These are phyloP conservation scores for Fagopyrum homotropicum DNA, from an alignment of 148 eudicot species.

Conservation along the genomic window DNA sequence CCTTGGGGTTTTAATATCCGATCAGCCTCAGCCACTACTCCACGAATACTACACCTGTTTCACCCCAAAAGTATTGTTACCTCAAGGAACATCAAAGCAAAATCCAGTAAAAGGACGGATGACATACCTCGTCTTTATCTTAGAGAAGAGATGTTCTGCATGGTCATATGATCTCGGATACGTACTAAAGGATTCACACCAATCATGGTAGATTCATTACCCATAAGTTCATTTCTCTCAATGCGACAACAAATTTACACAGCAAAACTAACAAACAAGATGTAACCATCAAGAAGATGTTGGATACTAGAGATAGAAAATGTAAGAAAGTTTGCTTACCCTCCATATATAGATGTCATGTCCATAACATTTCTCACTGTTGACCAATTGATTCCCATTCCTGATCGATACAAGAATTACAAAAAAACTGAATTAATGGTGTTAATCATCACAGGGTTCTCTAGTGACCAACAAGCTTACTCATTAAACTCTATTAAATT, in stretches of 20 bases:
- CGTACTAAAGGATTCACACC: slow-evolving; percentile 78
- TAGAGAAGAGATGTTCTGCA: slow-evolving; percentile 67
- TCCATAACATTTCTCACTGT: slow-evolving; percentile 77
- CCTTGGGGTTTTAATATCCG: too few species aligned
- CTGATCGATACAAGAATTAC: too few species aligned
- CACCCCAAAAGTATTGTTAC: neutral
- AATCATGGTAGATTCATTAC: slow-evolving; percentile 80
- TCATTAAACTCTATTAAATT: slow-evolving; percentile 88
- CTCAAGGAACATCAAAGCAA: neutral
- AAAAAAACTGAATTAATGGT: too few species aligned
- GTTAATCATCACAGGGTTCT: too few species aligned
- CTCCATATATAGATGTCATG: slow-evolving; percentile 77
- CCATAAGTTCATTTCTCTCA: too few species aligned
- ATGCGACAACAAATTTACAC: slow-evolving; percentile 65
- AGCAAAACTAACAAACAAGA: neutral
- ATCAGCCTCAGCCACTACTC: too few species aligned
- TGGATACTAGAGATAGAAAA: neutral
- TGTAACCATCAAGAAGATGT: neutral
- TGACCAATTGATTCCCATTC: too few species aligned
- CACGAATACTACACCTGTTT: too few species aligned
- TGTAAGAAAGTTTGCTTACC: slow-evolving; percentile 40
- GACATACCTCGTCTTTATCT: slow-evolving; percentile 41
- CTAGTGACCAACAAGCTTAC: too few species aligned
- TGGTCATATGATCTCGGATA: slow-evolving; percentile 77
- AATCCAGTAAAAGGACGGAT: neutral